These are phyloP conservation scores for Eremothecium sinecaudum DNA, from an alignment of 1,139 yeast genomes.

Conservation along the genomic window DNA sequence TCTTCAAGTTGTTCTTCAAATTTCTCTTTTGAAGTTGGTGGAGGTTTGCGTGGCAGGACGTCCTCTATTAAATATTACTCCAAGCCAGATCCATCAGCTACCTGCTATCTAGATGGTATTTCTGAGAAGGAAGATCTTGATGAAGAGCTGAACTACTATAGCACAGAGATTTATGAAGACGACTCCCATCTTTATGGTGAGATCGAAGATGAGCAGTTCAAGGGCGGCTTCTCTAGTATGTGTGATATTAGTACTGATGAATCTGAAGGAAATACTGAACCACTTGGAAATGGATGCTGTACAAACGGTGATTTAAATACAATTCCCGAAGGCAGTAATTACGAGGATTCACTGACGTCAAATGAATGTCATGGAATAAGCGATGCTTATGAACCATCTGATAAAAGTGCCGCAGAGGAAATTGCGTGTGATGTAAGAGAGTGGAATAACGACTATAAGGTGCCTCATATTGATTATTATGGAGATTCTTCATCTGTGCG, in stretches of 20 bases:
- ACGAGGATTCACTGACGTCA: too few relatives aligned
- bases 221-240: slow-evolving; percentile 21
- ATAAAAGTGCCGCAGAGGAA: too few relatives aligned
- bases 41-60: slow-evolving; percentile 45
- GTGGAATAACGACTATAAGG: too few relatives aligned
- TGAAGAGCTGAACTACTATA: slow-evolving; percentile 42
- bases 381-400: too few relatives aligned
- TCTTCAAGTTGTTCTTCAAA: slow-evolving; percentile 35
- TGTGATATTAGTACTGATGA: slow-evolving; percentile 7
- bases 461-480: too few relatives aligned
- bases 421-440: too few relatives aligned
- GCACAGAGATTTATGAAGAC: slow-evolving; percentile 32
- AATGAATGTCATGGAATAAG: too few relatives aligned
- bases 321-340: too few relatives aligned
- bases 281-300: too few relatives aligned
- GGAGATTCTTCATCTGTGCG: too few relatives aligned
- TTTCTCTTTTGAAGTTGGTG: slow-evolving; percentile 51
- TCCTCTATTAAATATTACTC: slow-evolving; percentile 52
- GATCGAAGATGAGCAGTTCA: slow-evolving; percentile 26
- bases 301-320: too few relatives aligned
- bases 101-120: slow-evolving; percentile 33
- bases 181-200: slow-evolving; percentile 37
- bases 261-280: slow-evolving; percentile 9
- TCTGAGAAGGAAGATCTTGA: slow-evolving; percentile 45
- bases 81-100: slow-evolving; percentile 24